phyloP scores from a whole-genome alignment of 768 basidiomycete genomes.

The Boletus coccyginus region DNA sequence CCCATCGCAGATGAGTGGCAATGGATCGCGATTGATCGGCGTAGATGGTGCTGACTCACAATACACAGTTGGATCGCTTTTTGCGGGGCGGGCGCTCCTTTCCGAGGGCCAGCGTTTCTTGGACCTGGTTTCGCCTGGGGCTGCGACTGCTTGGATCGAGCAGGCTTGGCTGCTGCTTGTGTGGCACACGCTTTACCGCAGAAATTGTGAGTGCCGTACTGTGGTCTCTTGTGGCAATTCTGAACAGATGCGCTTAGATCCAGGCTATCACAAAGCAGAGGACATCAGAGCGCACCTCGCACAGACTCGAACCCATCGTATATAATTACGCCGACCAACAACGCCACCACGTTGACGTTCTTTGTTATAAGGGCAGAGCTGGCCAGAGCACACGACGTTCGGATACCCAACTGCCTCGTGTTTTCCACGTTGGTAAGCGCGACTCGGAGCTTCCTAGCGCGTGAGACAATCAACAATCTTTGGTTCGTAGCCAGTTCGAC shows the following conservation, averaged over 20 bases:
- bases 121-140: constrained; percentile 10
- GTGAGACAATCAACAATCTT: constrained; percentile 1
- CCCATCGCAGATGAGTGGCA: constrained; percentile 19
- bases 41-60: constrained; percentile 23
- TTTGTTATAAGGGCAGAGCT: constrained; percentile 10
- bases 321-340: constrained; percentile 8
- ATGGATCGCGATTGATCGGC: constrained; percentile 29
- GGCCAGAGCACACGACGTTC: constrained; percentile 6
- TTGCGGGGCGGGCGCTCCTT: constrained; percentile 11
- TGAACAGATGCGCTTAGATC: constrained; percentile 21
- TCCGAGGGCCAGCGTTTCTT: constrained; percentile 12
- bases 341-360: constrained; percentile 5
- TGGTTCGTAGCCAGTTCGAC: constrained; percentile 2
- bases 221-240: constrained; percentile 57
- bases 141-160: constrained; percentile 12
- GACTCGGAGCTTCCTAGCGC: constrained; percentile 3
- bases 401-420: constrained; percentile 21
- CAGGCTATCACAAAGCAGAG: not conserved
- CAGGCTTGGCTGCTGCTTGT: constrained; percentile 30
- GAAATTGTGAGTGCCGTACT: constrained; percentile 51
- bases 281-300: constrained; percentile 26
- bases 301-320: constrained; percentile 27
- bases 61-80: constrained; percentile 25
- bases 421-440: constrained; percentile 19
- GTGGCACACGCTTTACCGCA: constrained; percentile 57